Base-by-base conservation (phyloP, 495 filamentous ascomycete species). In the Aspergillus affinis region DNA sequence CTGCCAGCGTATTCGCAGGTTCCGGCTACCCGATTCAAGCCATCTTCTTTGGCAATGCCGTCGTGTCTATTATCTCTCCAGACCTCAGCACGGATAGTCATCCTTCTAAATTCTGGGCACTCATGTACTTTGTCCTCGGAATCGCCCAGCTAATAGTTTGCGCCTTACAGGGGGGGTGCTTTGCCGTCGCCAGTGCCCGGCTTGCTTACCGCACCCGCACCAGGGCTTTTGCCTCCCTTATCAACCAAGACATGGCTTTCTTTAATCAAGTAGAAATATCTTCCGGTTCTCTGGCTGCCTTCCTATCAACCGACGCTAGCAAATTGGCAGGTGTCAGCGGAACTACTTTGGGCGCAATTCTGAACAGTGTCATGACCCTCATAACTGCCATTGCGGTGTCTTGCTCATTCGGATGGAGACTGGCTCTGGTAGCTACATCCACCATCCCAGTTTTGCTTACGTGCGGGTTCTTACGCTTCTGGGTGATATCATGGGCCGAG, bases 361-460 rank as follows among this genome's bases (percentile, higher is more conserved):
- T 61, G 61, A 74, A 19, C 61, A 47, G 58, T 55, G 9, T 66
- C 70, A 54, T 63, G 0, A 71, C 69, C 1, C 21, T 75, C 0
- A n/a, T 65, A 26, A 21, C 48, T 15, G 50, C 76, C 0, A 74
- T 85, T 51, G 66, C 79, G 13, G 60, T 84, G n/a, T 74, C 82
- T 0, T 72, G 82, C 54, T 65, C 80, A 26, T 64, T 83, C 20
- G 84, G 81, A 19, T 87, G 84, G 84, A 86, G 83, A 62, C 78
- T 87, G 6, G 81, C 81, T 0, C 73, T 86, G 18, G 83, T 87
- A 3, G 75, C 80, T 54, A 74, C 82, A 15, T 73, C 79, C 6
- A 72, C 75, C 6, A 75, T 86, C 9, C 84, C 84, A 12, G 54
- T 84, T 6, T 65, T 86, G 54, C 65, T 85, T 10, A 75, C 72